phyloP scores from a whole-genome alignment of 2,329 filamentous ascomycete species.

The Aureobasidium pullulans region DNA sequence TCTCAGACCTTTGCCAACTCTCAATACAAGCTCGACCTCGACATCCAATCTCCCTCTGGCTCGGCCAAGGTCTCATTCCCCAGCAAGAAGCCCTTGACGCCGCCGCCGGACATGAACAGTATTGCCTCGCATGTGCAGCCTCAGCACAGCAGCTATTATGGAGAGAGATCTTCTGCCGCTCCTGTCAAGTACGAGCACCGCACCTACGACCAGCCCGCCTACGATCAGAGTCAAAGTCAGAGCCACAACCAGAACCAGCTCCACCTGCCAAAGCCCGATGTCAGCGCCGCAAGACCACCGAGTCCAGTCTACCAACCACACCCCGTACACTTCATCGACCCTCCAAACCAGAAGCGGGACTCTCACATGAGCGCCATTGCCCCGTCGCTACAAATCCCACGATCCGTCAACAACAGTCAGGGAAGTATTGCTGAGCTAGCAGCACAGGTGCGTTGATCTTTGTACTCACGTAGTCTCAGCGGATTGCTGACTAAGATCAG shows the following conservation, averaged over 20 bases:
- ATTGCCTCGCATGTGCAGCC: slow-evolving; percentile 19
- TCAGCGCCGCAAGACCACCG: slow-evolving; percentile 13
- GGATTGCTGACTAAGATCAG: slow-evolving; percentile 38
- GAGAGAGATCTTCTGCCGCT: slow-evolving; percentile 15
- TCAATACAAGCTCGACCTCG: slow-evolving; percentile 17
- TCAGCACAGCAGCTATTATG: slow-evolving; percentile 24
- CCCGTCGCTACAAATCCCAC: slow-evolving; percentile 60
- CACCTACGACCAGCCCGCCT: slow-evolving; percentile 11
- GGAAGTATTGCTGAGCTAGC: slow-evolving; percentile 77
- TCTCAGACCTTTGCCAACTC: slow-evolving; percentile 15
- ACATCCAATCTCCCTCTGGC: slow-evolving; percentile 15
- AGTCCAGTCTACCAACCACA: slow-evolving; percentile 16
- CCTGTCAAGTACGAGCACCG: slow-evolving; percentile 20
- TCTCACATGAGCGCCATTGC: slow-evolving; percentile 35
- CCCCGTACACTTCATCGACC: slow-evolving; percentile 18
- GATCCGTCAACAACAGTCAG: slow-evolving; percentile 65
- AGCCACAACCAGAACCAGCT: slow-evolving; percentile 6
- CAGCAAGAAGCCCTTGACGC: slow-evolving; percentile 24
- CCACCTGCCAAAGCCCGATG: slow-evolving; percentile 3
- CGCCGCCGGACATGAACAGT: slow-evolving; percentile 30
- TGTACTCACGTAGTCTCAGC: slow-evolving; percentile 5
- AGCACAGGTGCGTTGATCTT: slow-evolving; percentile 55
- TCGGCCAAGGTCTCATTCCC: slow-evolving; percentile 15
- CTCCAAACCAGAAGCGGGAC: slow-evolving; percentile 7
- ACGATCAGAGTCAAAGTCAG: slow-evolving; percentile 10